phyloP scores from a whole-genome alignment of 2,329 filamentous ascomycete genomes.

The Trichoderma aggressivum region DNA sequence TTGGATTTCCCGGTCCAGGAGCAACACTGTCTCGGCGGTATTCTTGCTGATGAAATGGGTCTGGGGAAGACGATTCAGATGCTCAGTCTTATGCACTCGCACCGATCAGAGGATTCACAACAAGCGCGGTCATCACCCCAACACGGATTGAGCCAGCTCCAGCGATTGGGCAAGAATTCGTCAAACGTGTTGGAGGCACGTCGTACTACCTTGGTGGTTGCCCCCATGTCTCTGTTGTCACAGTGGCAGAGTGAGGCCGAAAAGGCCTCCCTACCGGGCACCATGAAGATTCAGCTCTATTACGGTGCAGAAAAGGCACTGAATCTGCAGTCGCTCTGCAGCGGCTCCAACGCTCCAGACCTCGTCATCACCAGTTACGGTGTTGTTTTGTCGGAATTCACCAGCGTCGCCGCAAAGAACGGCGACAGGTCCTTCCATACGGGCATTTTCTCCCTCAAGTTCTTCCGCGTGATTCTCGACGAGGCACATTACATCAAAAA shows the following conservation, averaged over 20 bases:
- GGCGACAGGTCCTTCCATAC: slow-evolving; percentile 63
- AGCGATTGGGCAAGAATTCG: slow-evolving; percentile 57
- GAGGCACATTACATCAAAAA: slow-evolving; percentile 94
- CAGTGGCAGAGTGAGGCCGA: slow-evolving; percentile 97
- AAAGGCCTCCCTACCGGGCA: slow-evolving; percentile 81
- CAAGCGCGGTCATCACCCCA: slow-evolving; percentile 33
- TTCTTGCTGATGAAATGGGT: slow-evolving; percentile 96
- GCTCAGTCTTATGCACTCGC: slow-evolving; percentile 86
- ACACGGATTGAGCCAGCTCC: slow-evolving; percentile 56
- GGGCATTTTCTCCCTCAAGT: slow-evolving; percentile 87
- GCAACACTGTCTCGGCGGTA: slow-evolving; percentile 88
- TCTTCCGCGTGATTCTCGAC: slow-evolving; percentile 92
- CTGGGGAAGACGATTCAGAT: slow-evolving; percentile 98
- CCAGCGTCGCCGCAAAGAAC: slow-evolving; percentile 62
- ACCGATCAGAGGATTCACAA: slow-evolving; percentile 58
- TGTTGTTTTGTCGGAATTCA: slow-evolving; percentile 82
- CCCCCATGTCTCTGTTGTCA: slow-evolving; percentile 91
- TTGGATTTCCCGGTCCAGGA: slow-evolving; percentile 90
- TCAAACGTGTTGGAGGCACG: slow-evolving; percentile 65
- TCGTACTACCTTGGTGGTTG: slow-evolving; percentile 90
- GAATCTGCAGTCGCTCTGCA: slow-evolving; percentile 77
- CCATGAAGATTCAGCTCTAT: slow-evolving; percentile 82
- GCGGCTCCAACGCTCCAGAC: slow-evolving; percentile 77
- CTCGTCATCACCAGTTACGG: slow-evolving; percentile 95
- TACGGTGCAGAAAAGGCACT: slow-evolving; percentile 82